Evolutionary conservation across 1,139 yeast species (phyloP).

Genomic region (Debaryomyces fabryi): DNA sequence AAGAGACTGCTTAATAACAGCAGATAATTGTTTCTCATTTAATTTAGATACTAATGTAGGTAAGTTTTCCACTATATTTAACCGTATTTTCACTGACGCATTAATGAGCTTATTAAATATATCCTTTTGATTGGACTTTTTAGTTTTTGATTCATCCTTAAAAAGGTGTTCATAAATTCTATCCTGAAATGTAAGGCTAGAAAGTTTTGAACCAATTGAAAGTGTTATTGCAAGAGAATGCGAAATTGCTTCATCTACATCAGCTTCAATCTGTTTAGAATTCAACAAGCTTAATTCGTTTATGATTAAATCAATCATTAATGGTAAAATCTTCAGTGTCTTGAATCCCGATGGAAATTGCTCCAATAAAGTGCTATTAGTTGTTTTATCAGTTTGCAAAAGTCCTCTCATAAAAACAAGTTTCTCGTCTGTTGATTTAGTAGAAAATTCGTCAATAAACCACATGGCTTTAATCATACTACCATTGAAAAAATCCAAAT

Average conservation of each 20-base stretch:
- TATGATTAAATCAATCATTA: slow-evolving; percentile 51
- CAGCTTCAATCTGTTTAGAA: slow-evolving; percentile 19
- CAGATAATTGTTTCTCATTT: slow-evolving; percentile 47
- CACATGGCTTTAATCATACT: slow-evolving; percentile 81
- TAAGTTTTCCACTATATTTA: slow-evolving; percentile 57
- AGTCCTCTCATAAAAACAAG: slow-evolving; percentile 70
- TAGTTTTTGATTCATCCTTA: slow-evolving; percentile 32
- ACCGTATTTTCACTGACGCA: slow-evolving; percentile 38
- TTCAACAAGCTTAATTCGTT: slow-evolving; percentile 35
- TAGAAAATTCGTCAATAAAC: slow-evolving; percentile 81
- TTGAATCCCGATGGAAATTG: slow-evolving; percentile 73
- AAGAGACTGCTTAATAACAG: slow-evolving; percentile 32
- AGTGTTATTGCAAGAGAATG: slow-evolving; percentile 60
- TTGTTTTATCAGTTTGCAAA: slow-evolving; percentile 25
- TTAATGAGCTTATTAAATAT: slow-evolving; percentile 43
- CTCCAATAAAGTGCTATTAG: slow-evolving; percentile 45
- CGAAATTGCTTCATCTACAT: slow-evolving; percentile 47
- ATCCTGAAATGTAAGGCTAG: slow-evolving; percentile 79
- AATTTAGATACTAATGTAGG: slow-evolving; percentile 54
- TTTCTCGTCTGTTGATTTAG: slow-evolving; percentile 71
- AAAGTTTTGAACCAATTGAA: slow-evolving; percentile 65
- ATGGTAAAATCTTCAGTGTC: slow-evolving; percentile 75
- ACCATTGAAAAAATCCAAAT: slow-evolving; percentile 69
- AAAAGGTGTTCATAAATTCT: slow-evolving; percentile 50
- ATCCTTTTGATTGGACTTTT: slow-evolving; percentile 30